Base-by-base conservation (phyloP, 805 yeast species). In the Metschnikowia proteae region DNA sequence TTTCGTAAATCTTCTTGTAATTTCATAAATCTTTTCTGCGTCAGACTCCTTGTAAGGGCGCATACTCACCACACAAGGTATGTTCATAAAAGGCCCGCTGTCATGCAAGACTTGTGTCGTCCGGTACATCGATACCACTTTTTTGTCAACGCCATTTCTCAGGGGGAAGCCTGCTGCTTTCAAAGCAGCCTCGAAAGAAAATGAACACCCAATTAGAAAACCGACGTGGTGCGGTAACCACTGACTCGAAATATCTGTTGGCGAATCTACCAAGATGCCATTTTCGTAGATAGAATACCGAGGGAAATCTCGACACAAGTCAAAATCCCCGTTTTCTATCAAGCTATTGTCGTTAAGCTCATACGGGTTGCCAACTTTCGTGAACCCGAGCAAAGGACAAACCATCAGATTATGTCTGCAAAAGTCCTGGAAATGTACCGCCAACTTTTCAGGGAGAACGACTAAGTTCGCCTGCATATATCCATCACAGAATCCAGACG, bases 201-300 rank as follows among this genome's bases (percentile, higher is more conserved):
- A 70, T 1, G 76, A 71, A 49, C 76, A 73, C 11, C 77, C 76
- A 28, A 73, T 66, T 11, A 73, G 49, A 45, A 73, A 73, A 6
- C 74, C 76, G n/a, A 71, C 67, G 48, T 71, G 64, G 25, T 58
- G 60, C 3, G 53, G 52, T 1, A 58, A 51, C 76, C 76, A 72
- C 45, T 65, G 66, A 0, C 60, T 47, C 4, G 26, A 39, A 5
- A 71, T 61, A 46, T 65, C 60, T 2, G 46, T 46, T 17, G 61
- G 61, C 6, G 56, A 51, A 8, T 50, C 58, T 11, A 56, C 48
- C 5, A 68, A 47, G 22, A 56, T 38, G 4, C 76, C 75, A 7
- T 62, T 51, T 33, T 63, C 58, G 51, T 67, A 72, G 5, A 70
- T 60, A 26, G 57, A 53, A 52, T 71, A 73, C 32, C 54, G 56